phyloP scores from a whole-genome alignment of 164 flowering plant species.

The Santalum album region DNA sequence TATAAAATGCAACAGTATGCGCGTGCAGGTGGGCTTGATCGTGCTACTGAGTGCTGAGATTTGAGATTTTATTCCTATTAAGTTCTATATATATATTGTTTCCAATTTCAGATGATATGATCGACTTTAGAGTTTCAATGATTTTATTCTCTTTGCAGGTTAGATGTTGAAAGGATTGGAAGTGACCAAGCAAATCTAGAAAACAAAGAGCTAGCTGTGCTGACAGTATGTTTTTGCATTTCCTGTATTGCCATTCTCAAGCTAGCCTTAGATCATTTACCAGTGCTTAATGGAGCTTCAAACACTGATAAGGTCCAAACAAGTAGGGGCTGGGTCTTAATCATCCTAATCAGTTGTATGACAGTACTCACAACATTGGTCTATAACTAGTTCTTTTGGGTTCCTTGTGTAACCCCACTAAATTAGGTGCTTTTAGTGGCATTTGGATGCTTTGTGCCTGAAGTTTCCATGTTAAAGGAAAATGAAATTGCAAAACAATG shows the following conservation, averaged over 20 bases:
- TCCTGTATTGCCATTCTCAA: conserved; percentile 41
- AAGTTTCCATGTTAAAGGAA: too few species aligned
- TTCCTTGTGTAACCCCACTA: too few species aligned
- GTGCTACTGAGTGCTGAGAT: too few species aligned
- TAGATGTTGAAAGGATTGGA: conserved; percentile 38
- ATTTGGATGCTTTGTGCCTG: too few species aligned
- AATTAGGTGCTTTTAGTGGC: background rate
- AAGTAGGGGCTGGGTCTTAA: conserved; percentile 54
- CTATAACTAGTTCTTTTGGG: conserved; percentile 18
- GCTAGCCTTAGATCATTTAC: conserved; percentile 31
- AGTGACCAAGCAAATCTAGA: conserved; percentile 47
- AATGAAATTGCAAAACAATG: too few species aligned
- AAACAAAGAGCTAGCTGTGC: conserved; percentile 52
- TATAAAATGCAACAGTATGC: too few species aligned
- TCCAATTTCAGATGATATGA: too few species aligned
- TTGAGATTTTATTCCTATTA: too few species aligned
- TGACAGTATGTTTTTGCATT: conserved; percentile 45
- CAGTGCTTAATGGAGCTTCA: conserved; percentile 20
- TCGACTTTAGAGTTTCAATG: background rate
- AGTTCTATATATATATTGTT: too few species aligned
- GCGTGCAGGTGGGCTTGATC: too few species aligned
- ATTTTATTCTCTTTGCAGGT: conserved; percentile 25
- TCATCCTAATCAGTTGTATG: conserved; percentile 46
- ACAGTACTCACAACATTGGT: conserved; percentile 40
- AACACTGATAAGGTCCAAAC: conserved; percentile 18